Evolutionary conservation across 306 rosid species (phyloP).

Genomic region (Erythrophleum fordii): DNA sequence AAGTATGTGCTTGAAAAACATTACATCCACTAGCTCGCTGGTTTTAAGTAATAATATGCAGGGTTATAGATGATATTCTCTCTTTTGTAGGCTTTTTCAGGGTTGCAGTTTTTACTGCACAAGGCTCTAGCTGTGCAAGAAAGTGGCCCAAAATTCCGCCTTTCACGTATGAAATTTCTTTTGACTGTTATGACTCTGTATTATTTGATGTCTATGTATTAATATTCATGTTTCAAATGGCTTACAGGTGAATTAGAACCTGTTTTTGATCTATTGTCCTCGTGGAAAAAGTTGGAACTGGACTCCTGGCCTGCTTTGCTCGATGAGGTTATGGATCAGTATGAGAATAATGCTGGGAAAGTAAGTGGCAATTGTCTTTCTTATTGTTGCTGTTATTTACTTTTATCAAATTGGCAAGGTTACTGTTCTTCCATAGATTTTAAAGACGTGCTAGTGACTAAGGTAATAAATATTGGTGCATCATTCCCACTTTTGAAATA

Average conservation of each 20-base stretch:
- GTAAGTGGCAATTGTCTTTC: conserved; percentile 44
- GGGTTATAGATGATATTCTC: not conserved
- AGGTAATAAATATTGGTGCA: not conserved
- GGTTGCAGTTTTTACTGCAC: conserved; percentile 78
- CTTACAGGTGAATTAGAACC: conserved; percentile 66
- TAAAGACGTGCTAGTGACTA: no score
- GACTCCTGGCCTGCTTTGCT: conserved; percentile 87
- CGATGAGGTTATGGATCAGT: conserved; percentile 77
- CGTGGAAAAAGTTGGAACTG: conserved; percentile 80
- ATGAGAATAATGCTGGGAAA: conserved; percentile 76
- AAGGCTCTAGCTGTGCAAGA: conserved; percentile 63
- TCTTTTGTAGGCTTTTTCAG: conserved; percentile 73
- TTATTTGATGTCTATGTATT: conserved; percentile 19
- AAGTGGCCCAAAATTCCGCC: conserved; percentile 63
- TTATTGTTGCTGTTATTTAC: conserved; percentile 16
- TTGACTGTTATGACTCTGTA: not conserved
- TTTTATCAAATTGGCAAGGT: not conserved
- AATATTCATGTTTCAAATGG: conserved; percentile 35
- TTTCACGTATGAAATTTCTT: conserved; percentile 57
- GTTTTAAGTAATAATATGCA: not conserved
- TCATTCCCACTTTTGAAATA: not conserved
- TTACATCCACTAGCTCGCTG: not conserved
- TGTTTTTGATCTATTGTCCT: conserved; percentile 56
- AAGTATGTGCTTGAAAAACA: not conserved
- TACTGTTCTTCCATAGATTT: not conserved